Evolutionary conservation across 441 rosid genomes (phyloP).

Genomic region (Manihot esculenta): DNA sequence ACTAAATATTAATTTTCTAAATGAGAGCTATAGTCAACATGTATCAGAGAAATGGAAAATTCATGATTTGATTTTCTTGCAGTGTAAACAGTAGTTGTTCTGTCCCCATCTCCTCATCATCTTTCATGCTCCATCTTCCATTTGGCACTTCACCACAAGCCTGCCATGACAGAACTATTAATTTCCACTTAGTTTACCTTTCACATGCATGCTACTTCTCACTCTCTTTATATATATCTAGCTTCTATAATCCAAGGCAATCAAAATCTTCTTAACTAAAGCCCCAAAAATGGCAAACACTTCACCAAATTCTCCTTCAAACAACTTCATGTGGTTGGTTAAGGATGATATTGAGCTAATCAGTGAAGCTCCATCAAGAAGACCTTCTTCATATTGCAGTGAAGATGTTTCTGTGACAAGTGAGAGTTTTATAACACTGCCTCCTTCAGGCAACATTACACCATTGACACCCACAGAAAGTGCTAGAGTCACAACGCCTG

Average conservation of each 20-base stretch:
- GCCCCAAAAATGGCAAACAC: background rate
- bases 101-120: conserved; percentile 10
- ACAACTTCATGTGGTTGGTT: conserved; percentile 14
- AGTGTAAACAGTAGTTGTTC: background rate
- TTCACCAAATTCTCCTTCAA: conserved; percentile 4
- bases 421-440: conserved; percentile 9
- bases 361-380: conserved; percentile 8
- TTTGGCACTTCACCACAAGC: conserved; percentile 12
- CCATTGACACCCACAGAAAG: background rate
- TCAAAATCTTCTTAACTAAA: background rate
- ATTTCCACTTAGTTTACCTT: background rate
- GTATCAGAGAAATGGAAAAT: background rate
- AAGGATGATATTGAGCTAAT: conserved; percentile 16
- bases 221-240: background rate
- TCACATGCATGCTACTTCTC: background rate
- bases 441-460: conserved; percentile 8
- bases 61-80: background rate
- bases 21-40: too few relatives aligned
- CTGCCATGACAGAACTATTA: background rate
- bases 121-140: conserved; percentile 19
- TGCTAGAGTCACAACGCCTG: background rate
- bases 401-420: conserved; percentile 1
- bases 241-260: background rate
- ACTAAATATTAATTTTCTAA: too few relatives aligned
- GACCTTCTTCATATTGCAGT: background rate